Base-by-base conservation (phyloP, 1,139 yeast genomes). In the Torulaspora globosa region DNA sequence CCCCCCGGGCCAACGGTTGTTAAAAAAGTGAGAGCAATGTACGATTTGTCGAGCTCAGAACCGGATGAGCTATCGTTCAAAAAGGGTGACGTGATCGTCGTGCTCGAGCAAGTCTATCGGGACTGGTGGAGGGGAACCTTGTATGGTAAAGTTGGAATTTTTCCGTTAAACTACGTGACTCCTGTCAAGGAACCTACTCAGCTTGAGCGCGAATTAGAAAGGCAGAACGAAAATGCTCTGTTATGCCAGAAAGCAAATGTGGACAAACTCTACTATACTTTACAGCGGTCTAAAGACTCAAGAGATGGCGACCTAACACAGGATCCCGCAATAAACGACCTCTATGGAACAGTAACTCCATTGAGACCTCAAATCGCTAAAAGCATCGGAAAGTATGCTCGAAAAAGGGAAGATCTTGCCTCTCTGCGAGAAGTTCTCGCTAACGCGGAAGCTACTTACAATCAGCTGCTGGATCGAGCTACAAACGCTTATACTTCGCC, bases 61-160 rank as follows among this genome's bases (percentile, higher is more conserved):
- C 79, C 78, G 2, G 89, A 82, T 52, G 89, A 84, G 50, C 68
- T 84, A 21, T 80, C 88, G 0, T 84, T 84, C 62, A 72, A 79
- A 39, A 82, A 80, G 56, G 90, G 88, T 18, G 94, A 84, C 60
- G 72, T 82, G 2, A 90, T 92, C 41, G 83, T 84, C 1, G 96
- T 92, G 1, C 75, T 90, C 40, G 97, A 89, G 59, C 78, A 86
- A 14, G 95, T 86, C 5, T 89, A 89, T 66, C 76, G 88, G 51
- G 97, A 92, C 63, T 92, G 98, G 98, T 87, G 97, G 85, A 76
- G 88, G 56, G 98, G 98, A 4, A 79, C 92, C 4, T 69, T 90
- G 43, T 75, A 78, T 47, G 97, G 97, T 0, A 75, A 75, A 47
- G 73, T 80, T 38, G 98, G 98, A 24, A 84, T 92, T n/a, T 89